Base-by-base conservation (phyloP, 2,329 filamentous ascomycete genomes). In the Sordariomycetes sp. region DNA sequence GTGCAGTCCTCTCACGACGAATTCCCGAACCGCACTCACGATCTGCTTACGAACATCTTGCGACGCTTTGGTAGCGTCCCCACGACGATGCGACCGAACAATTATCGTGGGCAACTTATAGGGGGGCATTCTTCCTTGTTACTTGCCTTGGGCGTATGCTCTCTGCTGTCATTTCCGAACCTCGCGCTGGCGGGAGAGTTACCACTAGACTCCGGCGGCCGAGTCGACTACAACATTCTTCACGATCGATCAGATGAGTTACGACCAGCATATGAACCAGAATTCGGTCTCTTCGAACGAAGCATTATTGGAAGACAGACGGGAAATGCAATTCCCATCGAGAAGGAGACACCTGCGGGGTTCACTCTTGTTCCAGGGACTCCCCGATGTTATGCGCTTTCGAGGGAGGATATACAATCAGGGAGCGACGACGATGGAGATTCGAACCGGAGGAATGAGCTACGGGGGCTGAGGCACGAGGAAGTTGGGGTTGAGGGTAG, bases 21-120 rank as follows among this genome's bases (percentile, higher is more conserved):
- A n/a, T n/a, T n/a, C n/a, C n/a, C n/a, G n/a, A n/a, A n/a, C n/a
- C n/a, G n/a, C n/a, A n/a, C n/a, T n/a, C n/a, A n/a, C n/a, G n/a
- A n/a, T n/a, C n/a, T n/a, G n/a, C n/a, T n/a, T n/a, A n/a, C n/a
- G n/a, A n/a, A n/a, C n/a, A n/a, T n/a, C n/a, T n/a, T n/a, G n/a
- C n/a, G n/a, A n/a, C n/a, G n/a, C n/a, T n/a, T n/a, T n/a, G n/a
- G n/a, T n/a, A n/a, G n/a, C n/a, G 14, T 30, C 28, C 9, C 14
- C 17, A 46, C 42, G 51, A 56, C 48, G 43, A 74, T 75, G 71
- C 63, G 79, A 57, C 69, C 80, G 55, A 79, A 72, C 54, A 76
- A 72, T 48, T 63, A 84, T 45, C 83, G 84, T 63, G 81, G 78
- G 60, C 79, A 82, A 52, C 72, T 86, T 49, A 72, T 73, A 51